Evolutionary conservation across 2,329 filamentous ascomycete species (phyloP), one percentile per base, ranked within the genome.

Genomic region (Arthrobotrys megalospora): DNA sequence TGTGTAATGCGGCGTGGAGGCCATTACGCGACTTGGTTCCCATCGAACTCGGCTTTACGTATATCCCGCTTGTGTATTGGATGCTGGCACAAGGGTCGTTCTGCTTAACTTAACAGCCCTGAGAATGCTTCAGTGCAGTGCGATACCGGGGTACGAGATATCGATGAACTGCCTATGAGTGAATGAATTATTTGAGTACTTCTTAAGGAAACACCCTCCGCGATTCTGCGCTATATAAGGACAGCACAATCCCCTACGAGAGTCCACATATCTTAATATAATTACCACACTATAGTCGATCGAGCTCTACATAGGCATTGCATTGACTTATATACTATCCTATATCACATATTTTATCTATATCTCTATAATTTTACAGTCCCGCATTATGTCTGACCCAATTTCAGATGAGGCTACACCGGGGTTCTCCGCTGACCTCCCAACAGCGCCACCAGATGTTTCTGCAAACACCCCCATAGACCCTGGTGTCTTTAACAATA

Each of bases 401-500:
- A 21, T 50, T 50, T 24, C 19, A 11, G 28, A 19, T 6, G 47
- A 50, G 1, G 47, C 47, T 5, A 50, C 47, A 24, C 47, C 47
- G 10, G 47, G 47, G 8, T 50, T 50, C 47, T 28, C 47, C 6
- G 5, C 21, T 3, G 47, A 50, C 3, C 47, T 50, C 21, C 47
- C 47, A 50, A 28, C 10, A 11, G 10, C 47, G 14, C 19, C 47
- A 28, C 47, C 47, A 50, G 47, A 50, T 50, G 21, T 14, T 12
- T 28, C 47, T 11, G 14, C 47, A 50, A 12, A 19, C 7, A 28
- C 10, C 10, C 47, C 38, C 19, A 62, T 70, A 7, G 66, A 70
- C 32, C 41, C 66, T 34, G 66, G 66, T 48, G 66, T 70, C 1
- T 70, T 70, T 24, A 38, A 41, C 6, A 70, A 70, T 52, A 60